A percentile compares a stretch with the other conserved stretches of the same genome.
Conservation (phyloP, 192 early-diverging fungal species). For the Podila epigama region DNA sequence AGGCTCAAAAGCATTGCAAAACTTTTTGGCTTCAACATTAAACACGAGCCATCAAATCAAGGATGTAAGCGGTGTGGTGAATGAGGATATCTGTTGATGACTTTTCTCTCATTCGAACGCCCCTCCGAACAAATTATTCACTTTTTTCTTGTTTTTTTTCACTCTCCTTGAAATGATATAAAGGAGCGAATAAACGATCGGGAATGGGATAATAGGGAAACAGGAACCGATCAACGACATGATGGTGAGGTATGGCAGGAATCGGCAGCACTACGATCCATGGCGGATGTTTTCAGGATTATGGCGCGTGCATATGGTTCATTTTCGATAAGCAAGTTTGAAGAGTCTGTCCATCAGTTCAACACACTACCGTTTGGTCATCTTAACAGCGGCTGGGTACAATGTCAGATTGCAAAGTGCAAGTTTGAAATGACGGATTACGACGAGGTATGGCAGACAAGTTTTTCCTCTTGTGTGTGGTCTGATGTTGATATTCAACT, state of each 20-base stretch:
- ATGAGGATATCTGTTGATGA: too few relatives aligned
- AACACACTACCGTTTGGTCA: constrained; percentile 30
- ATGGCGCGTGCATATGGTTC: constrained; percentile 19
- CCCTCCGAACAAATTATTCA: background rate
- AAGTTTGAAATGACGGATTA: constrained; percentile 53
- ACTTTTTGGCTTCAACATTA: background rate
- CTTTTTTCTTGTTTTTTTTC: background rate
- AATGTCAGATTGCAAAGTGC: constrained; percentile 50
- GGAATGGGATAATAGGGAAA: background rate
- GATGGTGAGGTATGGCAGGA: constrained; percentile 14
- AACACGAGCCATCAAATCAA: background rate
- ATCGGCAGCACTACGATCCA: constrained; percentile 6
- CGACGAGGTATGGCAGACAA: constrained; percentile 44
- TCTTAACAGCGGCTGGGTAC: constrained; percentile 44
- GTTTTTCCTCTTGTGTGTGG: background rate
- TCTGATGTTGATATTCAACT: background rate
- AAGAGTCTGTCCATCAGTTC: constrained; percentile 29
- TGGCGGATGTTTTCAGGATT: constrained; percentile 21
- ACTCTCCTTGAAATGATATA: background rate
- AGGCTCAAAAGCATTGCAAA: background rate
- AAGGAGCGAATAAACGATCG: background rate
- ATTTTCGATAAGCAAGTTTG: constrained; percentile 38
- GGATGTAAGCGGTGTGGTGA: background rate
- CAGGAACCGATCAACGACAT: background rate
- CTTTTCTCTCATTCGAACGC: background rate